Base-by-base conservation (phyloP, 2,329 filamentous ascomycete genomes). In the Cordyceps militaris region DNA sequence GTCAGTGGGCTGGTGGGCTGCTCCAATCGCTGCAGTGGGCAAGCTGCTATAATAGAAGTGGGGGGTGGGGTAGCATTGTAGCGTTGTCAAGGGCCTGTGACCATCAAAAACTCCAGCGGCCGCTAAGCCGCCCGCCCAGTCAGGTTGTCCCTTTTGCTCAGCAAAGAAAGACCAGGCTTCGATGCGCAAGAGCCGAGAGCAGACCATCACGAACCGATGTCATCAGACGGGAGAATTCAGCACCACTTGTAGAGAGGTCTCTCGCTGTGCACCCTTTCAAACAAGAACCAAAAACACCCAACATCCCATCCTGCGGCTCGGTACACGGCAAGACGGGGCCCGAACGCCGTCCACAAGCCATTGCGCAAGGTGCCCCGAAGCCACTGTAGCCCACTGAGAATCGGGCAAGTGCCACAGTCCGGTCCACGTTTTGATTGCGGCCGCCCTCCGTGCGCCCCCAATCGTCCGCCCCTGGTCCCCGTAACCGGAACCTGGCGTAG, bases 1-100 rank as follows among this genome's bases (percentile, higher is more conserved):
- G 16, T 54, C 36, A 55, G 52, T 56, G 43, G 43, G 43, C 32
- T 42, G 48, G 43, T 56, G 53, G 53, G 43, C 34, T 40, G 36
- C 36, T 40, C 3, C n/a, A 40, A 14, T 8, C 4, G 38, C 38
- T 40, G n/a, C 6, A 40, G 38, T 40, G n/a, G 38, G 38, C 38
- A 42, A 19, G 16, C n/a, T 42, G 16, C n/a, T 3, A 5, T 19
- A 5, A 21, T 19, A 42, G 38, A 21, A 21, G 38, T 38, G 32
- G 34, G 48, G 30, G 30, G 48, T 26, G 14, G 32, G 26, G 44
- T n/a, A 19, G 21, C 6, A 7, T 26, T 46, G 40, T 13, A 43
- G 8, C 21, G 28, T 16, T 23, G 16, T 19, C 28, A 24, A 49
- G 46, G 10, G 19, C 47, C 46, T 51, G 16, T 8, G 14, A 7